phyloP scores from a whole-genome alignment of 2,329 filamentous ascomycete species.

The Penicillium hesseltinei region DNA sequence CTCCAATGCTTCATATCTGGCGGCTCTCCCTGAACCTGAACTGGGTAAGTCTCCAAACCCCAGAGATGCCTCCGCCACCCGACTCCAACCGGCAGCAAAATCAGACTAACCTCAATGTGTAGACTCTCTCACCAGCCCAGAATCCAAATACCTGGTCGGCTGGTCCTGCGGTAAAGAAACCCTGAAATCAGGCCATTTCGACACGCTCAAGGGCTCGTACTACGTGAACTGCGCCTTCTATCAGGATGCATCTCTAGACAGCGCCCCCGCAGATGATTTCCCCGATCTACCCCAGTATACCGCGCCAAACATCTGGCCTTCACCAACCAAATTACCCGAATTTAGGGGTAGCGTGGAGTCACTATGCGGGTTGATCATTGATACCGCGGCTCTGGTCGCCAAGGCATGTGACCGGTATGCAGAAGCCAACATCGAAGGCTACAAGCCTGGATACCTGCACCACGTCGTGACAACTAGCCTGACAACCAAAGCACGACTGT shows the following conservation, averaged over 20 bases:
- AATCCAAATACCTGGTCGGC: conserved; percentile 60
- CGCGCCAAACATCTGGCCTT: conserved; percentile 85
- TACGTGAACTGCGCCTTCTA: conserved; percentile 63
- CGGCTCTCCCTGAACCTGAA: conserved; percentile 69
- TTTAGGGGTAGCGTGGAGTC: conserved; percentile 72
- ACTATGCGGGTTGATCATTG: conserved; percentile 81
- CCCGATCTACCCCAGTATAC: conserved; percentile 80
- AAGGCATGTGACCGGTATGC: conserved; percentile 87
- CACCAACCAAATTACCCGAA: conserved; percentile 64
- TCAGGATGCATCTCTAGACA: conserved; percentile 39
- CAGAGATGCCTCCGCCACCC: background rate
- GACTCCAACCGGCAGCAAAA: background rate
- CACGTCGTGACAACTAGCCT: conserved; percentile 79
- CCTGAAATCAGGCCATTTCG: conserved; percentile 59
- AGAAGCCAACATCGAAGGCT: conserved; percentile 71
- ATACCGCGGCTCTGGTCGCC: conserved; percentile 83
- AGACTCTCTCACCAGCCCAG: conserved; percentile 44
- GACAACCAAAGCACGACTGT: conserved; percentile 83
- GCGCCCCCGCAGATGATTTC: conserved; percentile 36
- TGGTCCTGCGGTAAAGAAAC: conserved; percentile 66
- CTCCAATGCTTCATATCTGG: conserved; percentile 85
- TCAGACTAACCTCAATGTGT: background rate
- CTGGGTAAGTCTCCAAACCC: conserved; percentile 59
- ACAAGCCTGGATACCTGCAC: conserved; percentile 77
- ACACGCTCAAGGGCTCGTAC: conserved; percentile 63